A percentile compares a stretch with the other conserved stretches of the same genome.
These are phyloP conservation scores for Cladosporium halotolerans DNA, from an alignment of 2,329 filamentous ascomycete genomes.

Conservation along the genomic window DNA sequence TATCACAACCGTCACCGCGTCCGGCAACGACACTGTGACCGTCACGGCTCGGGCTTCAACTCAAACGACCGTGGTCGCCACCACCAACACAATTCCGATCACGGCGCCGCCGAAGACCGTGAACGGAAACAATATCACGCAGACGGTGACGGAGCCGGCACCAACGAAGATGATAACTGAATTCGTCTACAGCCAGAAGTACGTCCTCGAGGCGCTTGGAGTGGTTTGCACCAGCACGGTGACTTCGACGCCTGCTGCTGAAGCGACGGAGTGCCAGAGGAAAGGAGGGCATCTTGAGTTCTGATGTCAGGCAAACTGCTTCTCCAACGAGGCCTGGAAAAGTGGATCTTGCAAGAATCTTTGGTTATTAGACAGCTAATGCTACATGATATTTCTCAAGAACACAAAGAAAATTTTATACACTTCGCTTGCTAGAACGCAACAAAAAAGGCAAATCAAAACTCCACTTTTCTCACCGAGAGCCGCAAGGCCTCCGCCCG, in stretches of 20 bases:
- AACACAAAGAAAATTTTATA: no score
- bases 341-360: no score
- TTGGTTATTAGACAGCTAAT: no score
- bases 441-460: no score
- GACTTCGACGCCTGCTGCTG: constrained; percentile 9
- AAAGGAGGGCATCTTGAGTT: constrained; percentile 15
- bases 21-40: not conserved
- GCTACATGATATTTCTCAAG: no score
- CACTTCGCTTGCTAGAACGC: no score
- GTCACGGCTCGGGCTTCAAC: constrained; percentile 1
- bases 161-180: constrained; percentile 7
- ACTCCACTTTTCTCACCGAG: no score
- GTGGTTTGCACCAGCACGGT: constrained; percentile 16
- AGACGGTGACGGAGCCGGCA: constrained; percentile 6
- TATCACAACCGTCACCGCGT: not conserved
- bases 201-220: constrained; percentile 11
- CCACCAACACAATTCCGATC: constrained; percentile 9
- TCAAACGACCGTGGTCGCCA: constrained; percentile 5
- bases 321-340: no score
- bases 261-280: constrained; percentile 9
- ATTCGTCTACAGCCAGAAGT: constrained; percentile 11
- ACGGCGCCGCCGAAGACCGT: constrained; percentile 14
- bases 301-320: no score
- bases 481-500: no score
- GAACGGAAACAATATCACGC: not conserved